Evolutionary conservation across 495 filamentous ascomycete species (phyloP), one percentile per base, ranked within the genome.

Genomic region (Penicillium waksmanii): DNA sequence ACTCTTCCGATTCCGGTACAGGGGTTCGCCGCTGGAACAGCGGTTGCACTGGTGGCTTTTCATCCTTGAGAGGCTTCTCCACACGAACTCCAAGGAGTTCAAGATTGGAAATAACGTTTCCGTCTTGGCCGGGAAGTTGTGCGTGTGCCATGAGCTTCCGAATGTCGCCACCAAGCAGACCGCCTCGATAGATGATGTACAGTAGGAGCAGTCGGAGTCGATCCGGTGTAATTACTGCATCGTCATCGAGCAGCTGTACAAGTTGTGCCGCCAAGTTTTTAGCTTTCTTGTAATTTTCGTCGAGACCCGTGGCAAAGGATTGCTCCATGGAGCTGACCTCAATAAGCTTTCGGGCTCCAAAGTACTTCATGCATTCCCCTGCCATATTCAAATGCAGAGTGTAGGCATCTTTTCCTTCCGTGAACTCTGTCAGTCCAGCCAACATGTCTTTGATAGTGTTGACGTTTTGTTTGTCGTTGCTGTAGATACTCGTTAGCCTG

Each of bases 381-480:
- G 95, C 96, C 95, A 98, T 98, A 61, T 84, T 94, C 15, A 98
- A 79, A 72, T 98, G 95, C 33, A 98, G 80, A 0, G 95, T 93
- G 68, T 98, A 98, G 35, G 92, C 89, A 70, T 96, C 89, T 74
- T 98, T 97, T 76, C 93, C 89, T 69, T 91, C 89, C 57, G 96
- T 92, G 68, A 96, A 98, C 66, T 98, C 91, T 23, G 93, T 92
- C 57, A 98, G 78, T 40, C 93, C 94, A 12, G 90, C 95, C 73
- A 98, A 76, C 95, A 98, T 98, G 70, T 96, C 92, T 71, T 92
- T 93, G 70, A 98, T 97, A 49, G 89, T 92, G 77, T 93, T 93
- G 42, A 98, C 78, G 68, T 84, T 96, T 25, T 84, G 77, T 34
- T 87, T 86, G 56, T 85, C 80, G 66, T 82, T 82, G 48, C 75